These are phyloP conservation scores for Carex littledalei DNA, from an alignment of 176 grass and related monocot genomes.

Conservation along the genomic window DNA sequence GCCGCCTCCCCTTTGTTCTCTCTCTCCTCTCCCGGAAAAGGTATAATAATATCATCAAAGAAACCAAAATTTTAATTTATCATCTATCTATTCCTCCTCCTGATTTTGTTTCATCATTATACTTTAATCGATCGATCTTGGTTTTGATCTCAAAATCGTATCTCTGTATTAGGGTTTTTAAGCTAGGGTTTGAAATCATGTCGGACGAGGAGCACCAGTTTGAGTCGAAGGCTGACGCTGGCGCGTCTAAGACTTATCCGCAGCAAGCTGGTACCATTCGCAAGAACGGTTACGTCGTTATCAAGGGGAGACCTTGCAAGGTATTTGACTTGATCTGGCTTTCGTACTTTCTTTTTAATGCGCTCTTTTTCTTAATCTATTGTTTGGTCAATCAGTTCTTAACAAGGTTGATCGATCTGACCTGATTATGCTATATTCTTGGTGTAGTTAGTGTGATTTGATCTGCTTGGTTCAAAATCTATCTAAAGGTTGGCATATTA, in stretches of 20 bases:
- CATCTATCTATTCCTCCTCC: neutral
- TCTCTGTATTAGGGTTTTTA: neutral
- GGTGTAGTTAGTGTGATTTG: neutral
- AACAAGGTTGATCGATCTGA: conserved; percentile 3
- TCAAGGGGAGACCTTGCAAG: conserved; percentile 93
- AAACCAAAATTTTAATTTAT: no score
- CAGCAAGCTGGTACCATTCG: conserved; percentile 95
- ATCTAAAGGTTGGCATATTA: neutral
- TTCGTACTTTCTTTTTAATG: neutral
- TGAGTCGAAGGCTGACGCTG: conserved; percentile 84
- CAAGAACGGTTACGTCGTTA: conserved; percentile 82
- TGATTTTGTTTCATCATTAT: neutral
- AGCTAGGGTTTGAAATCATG: conserved; percentile 31
- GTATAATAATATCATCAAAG: neutral
- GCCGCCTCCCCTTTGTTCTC: neutral
- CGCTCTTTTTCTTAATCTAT: neutral
- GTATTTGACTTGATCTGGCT: conserved; percentile 20
- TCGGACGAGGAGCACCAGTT: conserved; percentile 96
- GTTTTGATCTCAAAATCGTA: neutral
- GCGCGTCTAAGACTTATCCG: conserved; percentile 89
- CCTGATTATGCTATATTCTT: neutral
- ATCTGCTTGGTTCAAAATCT: neutral
- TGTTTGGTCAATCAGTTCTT: neutral
- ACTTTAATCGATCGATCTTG: neutral
- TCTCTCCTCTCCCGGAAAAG: neutral